Percentiles rank a stretch among this genome's conserved stretches.
Evolutionary conservation across 768 basidiomycete genomes (phyloP).

Genomic region (Asterophora parasitica): DNA sequence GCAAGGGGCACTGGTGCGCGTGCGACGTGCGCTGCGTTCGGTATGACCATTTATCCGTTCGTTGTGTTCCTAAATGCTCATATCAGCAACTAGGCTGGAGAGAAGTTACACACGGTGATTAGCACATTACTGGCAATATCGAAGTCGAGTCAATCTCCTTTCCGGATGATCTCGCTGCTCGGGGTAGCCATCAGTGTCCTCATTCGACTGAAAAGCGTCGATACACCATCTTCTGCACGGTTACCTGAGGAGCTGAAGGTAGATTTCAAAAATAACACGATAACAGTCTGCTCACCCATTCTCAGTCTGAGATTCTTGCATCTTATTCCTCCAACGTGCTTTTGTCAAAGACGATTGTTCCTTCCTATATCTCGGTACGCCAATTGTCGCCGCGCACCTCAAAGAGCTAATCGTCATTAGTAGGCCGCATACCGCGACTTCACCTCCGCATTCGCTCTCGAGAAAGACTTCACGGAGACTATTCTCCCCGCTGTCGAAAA

Average conservation of each 20-base stretch:
- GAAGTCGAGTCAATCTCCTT: conserved; percentile 42
- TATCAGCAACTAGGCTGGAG: conserved; percentile 27
- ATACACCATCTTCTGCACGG: conserved; percentile 36
- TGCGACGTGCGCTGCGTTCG: conserved; percentile 64
- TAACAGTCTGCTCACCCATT: not conserved
- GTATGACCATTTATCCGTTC: conserved; percentile 30
- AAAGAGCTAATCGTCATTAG: conserved; percentile 1
- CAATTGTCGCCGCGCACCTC: not conserved
- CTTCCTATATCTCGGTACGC: conserved; percentile 56
- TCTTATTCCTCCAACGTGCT: conserved; percentile 60
- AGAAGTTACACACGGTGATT: conserved; percentile 46
- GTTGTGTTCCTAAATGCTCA: not conserved
- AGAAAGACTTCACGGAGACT: conserved; percentile 44
- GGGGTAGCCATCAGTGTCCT: conserved; percentile 69
- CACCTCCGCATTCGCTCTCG: conserved; percentile 45
- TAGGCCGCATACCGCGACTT: conserved; percentile 61
- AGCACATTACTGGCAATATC: conserved; percentile 45
- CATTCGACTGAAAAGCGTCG: conserved; percentile 57
- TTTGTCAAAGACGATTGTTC: conserved; percentile 60
- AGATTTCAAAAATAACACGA: not conserved
- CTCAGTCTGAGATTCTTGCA: conserved; percentile 51
- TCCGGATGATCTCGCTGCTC: conserved; percentile 46
- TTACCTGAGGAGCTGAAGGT: conserved; percentile 47
- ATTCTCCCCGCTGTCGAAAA: conserved; percentile 78
- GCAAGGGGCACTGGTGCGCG: conserved; percentile 54